Evolutionary conservation across 2,329 filamentous ascomycete species (phyloP).

Genomic region (Raffaelea albimanens): DNA sequence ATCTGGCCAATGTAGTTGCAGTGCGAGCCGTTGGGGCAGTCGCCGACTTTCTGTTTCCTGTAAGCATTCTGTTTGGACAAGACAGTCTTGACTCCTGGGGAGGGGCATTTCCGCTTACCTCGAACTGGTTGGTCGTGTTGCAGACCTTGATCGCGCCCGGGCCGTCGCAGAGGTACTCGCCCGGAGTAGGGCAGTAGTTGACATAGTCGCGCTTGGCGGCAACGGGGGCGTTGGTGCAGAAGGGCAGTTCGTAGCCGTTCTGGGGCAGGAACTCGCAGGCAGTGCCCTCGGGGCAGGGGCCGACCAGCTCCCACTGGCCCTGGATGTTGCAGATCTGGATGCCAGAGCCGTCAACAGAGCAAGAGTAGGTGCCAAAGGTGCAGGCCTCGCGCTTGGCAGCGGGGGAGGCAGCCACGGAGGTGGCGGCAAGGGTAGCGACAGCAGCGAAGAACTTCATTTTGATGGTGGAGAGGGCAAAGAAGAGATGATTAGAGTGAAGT

Average conservation of each 20-base stretch:
- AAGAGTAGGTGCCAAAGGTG: conserved; percentile 18
- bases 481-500: too few species aligned
- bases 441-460: conserved; percentile 5
- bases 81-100: too few species aligned
- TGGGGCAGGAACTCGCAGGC: conserved; percentile 15
- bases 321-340: conserved; percentile 18
- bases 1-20: conserved; percentile 16
- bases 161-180: conserved; percentile 16
- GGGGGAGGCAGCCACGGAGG: conserved; percentile 5
- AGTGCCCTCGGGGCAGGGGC: conserved; percentile 16
- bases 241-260: conserved; percentile 17
- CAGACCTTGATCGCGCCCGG: conserved; percentile 18
- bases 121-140: conserved; percentile 10
- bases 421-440: conserved; percentile 5
- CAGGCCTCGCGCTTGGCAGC: conserved; percentile 9
- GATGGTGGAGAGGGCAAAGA: neutral
- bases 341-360: conserved; percentile 14
- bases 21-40: conserved; percentile 14
- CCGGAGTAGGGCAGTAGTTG: conserved; percentile 14
- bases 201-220: conserved; percentile 5
- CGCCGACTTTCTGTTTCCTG: conserved; percentile 12
- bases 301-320: conserved; percentile 15
- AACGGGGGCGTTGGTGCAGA: conserved; percentile 14
- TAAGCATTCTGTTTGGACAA: too few species aligned
- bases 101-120: too few species aligned